A percentile compares a stretch with the other conserved stretches of the same genome.
Evolutionary conservation across 805 yeast species (phyloP).

Genomic region (Yamadazyma laniorum): DNA sequence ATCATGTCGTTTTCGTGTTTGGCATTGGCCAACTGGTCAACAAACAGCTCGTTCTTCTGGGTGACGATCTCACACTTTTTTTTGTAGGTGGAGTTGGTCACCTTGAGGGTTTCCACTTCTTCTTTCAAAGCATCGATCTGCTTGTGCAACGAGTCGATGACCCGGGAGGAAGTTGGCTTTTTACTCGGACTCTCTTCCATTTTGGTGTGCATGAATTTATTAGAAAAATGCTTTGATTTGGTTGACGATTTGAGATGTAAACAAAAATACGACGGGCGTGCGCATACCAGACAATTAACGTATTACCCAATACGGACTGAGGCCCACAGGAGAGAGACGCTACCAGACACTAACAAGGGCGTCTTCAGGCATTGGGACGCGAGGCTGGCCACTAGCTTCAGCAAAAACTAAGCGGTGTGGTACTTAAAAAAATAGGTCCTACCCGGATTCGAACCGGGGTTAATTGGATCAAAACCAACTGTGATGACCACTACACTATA

Average conservation of each 20-base stretch:
- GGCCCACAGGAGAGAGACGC: too few relatives aligned
- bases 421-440: constrained; percentile 42
- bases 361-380: too few relatives aligned
- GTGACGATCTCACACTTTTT: constrained; percentile 50
- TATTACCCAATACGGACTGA: too few relatives aligned
- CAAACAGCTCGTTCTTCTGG: constrained; percentile 50
- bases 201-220: not conserved
- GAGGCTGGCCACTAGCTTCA: too few relatives aligned
- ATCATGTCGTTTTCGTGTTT: constrained; percentile 79
- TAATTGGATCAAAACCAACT: constrained; percentile 77
- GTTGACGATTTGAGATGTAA: constrained; percentile 10
- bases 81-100: constrained; percentile 46
- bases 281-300: constrained; percentile 1
- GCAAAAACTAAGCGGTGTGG: not conserved
- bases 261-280: constrained; percentile 3
- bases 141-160: constrained; percentile 55
- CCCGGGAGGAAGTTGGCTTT: constrained; percentile 23
- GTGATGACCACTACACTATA: constrained; percentile 77
- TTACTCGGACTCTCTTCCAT: constrained; percentile 26
- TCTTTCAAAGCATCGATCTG: constrained; percentile 43
- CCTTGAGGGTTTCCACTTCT: constrained; percentile 41
- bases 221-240: constrained; percentile 4
- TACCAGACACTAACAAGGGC: too few relatives aligned
- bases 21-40: constrained; percentile 65
- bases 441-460: constrained; percentile 89